Conservation (phyloP, 2,329 filamentous ascomycete genomes). For the Pseudogymnoascus sp. region DNA sequence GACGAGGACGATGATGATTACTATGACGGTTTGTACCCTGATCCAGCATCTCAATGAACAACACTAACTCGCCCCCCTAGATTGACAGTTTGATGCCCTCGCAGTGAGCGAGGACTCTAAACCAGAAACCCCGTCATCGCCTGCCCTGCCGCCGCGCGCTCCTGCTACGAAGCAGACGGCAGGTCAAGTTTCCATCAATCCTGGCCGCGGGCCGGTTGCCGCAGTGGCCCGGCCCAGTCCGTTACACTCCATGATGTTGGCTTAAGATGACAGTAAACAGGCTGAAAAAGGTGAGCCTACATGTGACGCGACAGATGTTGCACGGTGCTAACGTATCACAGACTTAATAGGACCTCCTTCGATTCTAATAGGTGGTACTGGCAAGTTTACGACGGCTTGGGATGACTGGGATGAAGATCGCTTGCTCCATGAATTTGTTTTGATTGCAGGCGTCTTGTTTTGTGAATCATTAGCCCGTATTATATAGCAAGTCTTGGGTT, state of each 20-base stretch:
- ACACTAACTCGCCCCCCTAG: slow-evolving; percentile 31
- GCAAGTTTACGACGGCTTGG: slow-evolving; percentile 8
- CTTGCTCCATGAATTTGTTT: slow-evolving; percentile 11
- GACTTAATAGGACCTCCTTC: slow-evolving; percentile 2
- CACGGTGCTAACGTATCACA: neutral
- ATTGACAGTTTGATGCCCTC: slow-evolving; percentile 90
- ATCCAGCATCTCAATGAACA: neutral
- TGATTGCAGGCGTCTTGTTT: slow-evolving; percentile 10
- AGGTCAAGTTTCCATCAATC: slow-evolving; percentile 31
- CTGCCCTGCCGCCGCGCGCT: slow-evolving; percentile 35
- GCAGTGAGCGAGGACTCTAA: slow-evolving; percentile 75
- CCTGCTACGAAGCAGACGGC: slow-evolving; percentile 36
- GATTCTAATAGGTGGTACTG: slow-evolving; percentile 1
- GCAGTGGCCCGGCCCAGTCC: slow-evolving; percentile 53
- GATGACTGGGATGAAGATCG: slow-evolving; percentile 9
- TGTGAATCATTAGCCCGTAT: slow-evolving; percentile 7
- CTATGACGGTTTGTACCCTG: slow-evolving; percentile 52
- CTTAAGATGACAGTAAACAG: slow-evolving; percentile 15
- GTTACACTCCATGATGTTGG: slow-evolving; percentile 59
- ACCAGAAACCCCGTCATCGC: slow-evolving; percentile 47
- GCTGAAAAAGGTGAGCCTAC: neutral
- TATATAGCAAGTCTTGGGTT: slow-evolving; percentile 1
- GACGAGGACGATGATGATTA: slow-evolving; percentile 92
- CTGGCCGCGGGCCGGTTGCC: slow-evolving; percentile 29
- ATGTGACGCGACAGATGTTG: neutral